Evolutionary conservation across 2,329 filamentous ascomycete species (phyloP), one percentile per base, ranked within the genome.

Genomic region (Helotiales sp.): DNA sequence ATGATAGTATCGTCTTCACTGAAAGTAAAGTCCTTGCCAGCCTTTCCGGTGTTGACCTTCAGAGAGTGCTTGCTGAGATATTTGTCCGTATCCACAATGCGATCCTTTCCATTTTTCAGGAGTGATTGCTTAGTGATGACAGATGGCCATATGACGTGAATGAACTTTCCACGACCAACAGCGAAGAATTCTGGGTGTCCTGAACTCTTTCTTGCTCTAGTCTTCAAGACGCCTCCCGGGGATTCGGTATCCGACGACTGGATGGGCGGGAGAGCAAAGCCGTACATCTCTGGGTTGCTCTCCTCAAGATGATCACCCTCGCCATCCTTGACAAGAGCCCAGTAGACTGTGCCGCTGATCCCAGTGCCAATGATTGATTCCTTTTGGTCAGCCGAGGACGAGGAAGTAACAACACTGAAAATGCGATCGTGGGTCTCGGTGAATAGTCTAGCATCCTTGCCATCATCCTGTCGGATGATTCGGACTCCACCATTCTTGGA

Each of bases 21-120:
- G 81, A 99, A 99, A 55, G 90, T 91, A 78, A 99, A 99, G 79
- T 99, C 96, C 80, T 99, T 99, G 70, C 94, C 96, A 72, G 96
- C 95, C 83, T 99, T 99, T 73, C 95, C 96, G 69, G 94, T 98
- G 73, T 95, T 93, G 80, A 99, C 97, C 80, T 94, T 96, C 71
- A 98, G 83, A 58, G 92, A 92, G 76, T 92, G 94, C 77, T 97
- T 91, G 76, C 90, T 90, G 72, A 96, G 87, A 70, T 97, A 93
- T 76, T 89, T 91, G 77, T 97, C 93, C 0, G 92, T 96, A 77
- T 97, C 92, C 69, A 97, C 93, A 62, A 89, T 82, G 50, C 87
- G 87, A 73, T 89, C 87, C 71, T 88, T 85, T 30, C 86, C 87
- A 59, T 85, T 80, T 79, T 89, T 89, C 80, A 90, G 86, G 45